Conservation (phyloP, 192 early-diverging fungal genomes). For the Dissophora globulifera region DNA sequence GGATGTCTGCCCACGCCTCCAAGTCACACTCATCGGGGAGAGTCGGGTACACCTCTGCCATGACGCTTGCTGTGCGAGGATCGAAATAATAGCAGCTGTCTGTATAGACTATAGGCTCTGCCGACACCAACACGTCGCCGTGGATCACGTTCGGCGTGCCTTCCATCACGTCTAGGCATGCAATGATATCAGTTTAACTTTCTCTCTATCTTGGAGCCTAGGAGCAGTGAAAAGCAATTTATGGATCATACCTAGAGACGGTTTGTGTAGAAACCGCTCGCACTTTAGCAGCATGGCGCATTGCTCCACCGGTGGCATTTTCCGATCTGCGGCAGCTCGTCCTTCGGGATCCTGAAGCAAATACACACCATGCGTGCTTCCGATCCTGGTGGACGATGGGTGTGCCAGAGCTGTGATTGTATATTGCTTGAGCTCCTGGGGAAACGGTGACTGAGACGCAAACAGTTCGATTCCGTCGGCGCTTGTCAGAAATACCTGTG, state of each 20-base stretch:
- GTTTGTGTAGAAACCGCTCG: constrained; percentile 52
- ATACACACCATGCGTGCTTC: constrained; percentile 56
- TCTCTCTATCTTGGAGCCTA: no score
- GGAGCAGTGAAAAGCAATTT: no score
- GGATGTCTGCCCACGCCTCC: constrained; percentile 58
- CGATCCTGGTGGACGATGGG: constrained; percentile 50
- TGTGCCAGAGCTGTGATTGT: constrained; percentile 53
- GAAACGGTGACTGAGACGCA: constrained; percentile 23
- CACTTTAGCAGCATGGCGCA: constrained; percentile 37
- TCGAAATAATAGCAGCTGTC: constrained; percentile 58
- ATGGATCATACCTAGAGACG: constrained; percentile 23
- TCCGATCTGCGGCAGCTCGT: constrained; percentile 7
- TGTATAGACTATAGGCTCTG: constrained; percentile 35
- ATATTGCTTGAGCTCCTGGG: constrained; percentile 20
- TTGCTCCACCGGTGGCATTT: constrained; percentile 11
- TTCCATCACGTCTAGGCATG: constrained; percentile 17
- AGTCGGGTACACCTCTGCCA: constrained; percentile 26
- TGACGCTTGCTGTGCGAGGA: constrained; percentile 30
- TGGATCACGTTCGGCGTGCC: constrained; percentile 11
- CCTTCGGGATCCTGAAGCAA: constrained; percentile 35
- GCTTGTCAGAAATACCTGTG: constrained; percentile 43
- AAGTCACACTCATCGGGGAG: constrained; percentile 39
- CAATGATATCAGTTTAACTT: neutral
- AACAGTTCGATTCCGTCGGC: constrained; percentile 52
- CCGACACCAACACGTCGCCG: neutral